These are phyloP conservation scores for Basipetospora chlamydospora DNA, from an alignment of 2,329 filamentous ascomycete genomes.

Conservation along the genomic window DNA sequence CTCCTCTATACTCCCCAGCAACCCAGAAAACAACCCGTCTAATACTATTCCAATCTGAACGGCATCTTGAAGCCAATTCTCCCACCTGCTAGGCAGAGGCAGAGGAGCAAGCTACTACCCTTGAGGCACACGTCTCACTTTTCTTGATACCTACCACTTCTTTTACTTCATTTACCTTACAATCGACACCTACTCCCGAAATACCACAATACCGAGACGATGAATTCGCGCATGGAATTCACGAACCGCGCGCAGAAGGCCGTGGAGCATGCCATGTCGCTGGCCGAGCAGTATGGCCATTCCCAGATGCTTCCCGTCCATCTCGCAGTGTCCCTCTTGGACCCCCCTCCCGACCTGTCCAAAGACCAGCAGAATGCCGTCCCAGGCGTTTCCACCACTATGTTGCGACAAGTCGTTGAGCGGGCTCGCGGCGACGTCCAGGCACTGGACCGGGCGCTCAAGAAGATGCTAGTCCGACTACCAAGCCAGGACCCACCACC, in stretches of 20 bases:
- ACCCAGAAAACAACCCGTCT: too few relatives aligned
- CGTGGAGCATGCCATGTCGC: slow-evolving; percentile 71
- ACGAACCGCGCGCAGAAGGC: slow-evolving; percentile 87
- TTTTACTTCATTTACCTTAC: too few relatives aligned
- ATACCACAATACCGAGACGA: too few relatives aligned
- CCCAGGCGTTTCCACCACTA: slow-evolving; percentile 48
- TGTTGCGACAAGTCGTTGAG: slow-evolving; percentile 91
- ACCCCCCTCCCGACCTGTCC: slow-evolving; percentile 59
- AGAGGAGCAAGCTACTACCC: too few relatives aligned
- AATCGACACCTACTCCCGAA: too few relatives aligned
- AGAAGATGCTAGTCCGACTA: slow-evolving; percentile 79
- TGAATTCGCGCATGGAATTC: slow-evolving; percentile 75
- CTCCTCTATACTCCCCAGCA: too few relatives aligned
- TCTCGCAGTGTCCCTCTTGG: slow-evolving; percentile 68
- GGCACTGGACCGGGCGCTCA: slow-evolving; percentile 73
- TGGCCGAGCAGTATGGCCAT: slow-evolving; percentile 83
- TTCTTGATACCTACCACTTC: slow-evolving; percentile 2
- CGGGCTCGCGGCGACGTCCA: slow-evolving; percentile 87
- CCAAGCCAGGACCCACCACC: slow-evolving; percentile 92
- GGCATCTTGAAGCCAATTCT: too few relatives aligned
- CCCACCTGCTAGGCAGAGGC: too few relatives aligned
- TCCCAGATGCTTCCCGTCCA: slow-evolving; percentile 83
- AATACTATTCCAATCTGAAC: too few relatives aligned
- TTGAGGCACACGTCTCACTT: slow-evolving; percentile 2
- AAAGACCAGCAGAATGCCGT: slow-evolving; percentile 72